Percentiles rank a stretch among this genome's conserved stretches.
These are phyloP conservation scores for Wickerhamiella pararugosa DNA, from an alignment of 1,139 yeast genomes.

Conservation along the genomic window DNA sequence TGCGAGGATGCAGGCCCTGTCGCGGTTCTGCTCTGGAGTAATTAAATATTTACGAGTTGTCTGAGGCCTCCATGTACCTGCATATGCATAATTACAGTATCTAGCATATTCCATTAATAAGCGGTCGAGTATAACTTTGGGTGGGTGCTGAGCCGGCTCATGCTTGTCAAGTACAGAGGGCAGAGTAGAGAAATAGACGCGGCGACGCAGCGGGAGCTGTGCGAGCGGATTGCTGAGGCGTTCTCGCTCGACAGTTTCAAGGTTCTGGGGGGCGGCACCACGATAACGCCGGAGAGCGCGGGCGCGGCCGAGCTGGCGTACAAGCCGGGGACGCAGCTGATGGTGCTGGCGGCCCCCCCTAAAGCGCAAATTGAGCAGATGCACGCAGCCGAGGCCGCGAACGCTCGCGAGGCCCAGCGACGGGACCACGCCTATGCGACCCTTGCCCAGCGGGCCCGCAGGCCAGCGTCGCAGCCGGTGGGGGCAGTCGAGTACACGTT, in stretches of 20 bases:
- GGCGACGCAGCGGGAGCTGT: no score
- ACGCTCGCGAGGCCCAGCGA: conserved; percentile 9
- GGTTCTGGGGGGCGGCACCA: no score
- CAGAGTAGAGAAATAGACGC: no score
- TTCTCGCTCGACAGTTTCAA: no score
- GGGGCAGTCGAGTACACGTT: conserved; percentile 21
- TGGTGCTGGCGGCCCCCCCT: conserved; percentile 20
- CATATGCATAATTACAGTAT: not conserved
- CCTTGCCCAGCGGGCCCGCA: conserved; percentile 6
- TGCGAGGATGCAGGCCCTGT: conserved; percentile 46
- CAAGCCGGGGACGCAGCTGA: conserved; percentile 8
- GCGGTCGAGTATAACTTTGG: no score
- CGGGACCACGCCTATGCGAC: conserved; percentile 3
- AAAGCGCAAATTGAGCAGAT: conserved; percentile 16
- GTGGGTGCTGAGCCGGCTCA: no score
- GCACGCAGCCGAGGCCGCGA: conserved; percentile 18
- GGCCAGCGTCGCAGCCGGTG: conserved; percentile 6
- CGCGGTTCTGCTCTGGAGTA: conserved; percentile 77
- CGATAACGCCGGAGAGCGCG: no score
- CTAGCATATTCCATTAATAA: not conserved
- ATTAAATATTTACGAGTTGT: conserved; percentile 38
- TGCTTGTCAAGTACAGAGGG: no score
- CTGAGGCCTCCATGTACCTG: not conserved
- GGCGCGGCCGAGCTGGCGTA: not conserved
- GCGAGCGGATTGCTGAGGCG: no score